Base-by-base conservation (phyloP, 176 grass and related monocot species). In the Oryza longistaminata region DNA sequence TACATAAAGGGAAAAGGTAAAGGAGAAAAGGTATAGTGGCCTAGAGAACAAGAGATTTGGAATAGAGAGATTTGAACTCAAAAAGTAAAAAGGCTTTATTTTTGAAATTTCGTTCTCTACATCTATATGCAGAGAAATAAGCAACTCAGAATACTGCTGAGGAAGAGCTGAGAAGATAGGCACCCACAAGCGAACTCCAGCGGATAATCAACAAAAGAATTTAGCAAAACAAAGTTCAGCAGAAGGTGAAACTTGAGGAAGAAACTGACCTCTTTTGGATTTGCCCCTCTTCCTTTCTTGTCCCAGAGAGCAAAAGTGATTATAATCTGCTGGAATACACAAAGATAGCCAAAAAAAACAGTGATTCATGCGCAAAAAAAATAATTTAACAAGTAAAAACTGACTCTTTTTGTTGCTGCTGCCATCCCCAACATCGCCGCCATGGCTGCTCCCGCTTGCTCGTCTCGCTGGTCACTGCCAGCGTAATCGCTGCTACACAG, bases 221-320 rank as follows among this genome's bases (percentile, higher is more conserved):
- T 44, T 24, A 39, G 9, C 1, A 14, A 2, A 66, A 29, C 1
- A 81, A 25, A 69, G 37, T 24, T n/a, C 12, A 55, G 2, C 13
- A 40, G 45, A 70, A 58, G 19, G 29, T 39, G 6, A 70, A 70
- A 81, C 45, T 82, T 31, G 37, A 73, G 48, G n/a, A 82, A 73
- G 52, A 45, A 45, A 64, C 69, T 64, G 24, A 82, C 69, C 69
- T 29, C 22, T 42, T 21, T 62, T 9, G 71, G 14, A 33, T 24
- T 13, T 33, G 6, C 24, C 16, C 24, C 45, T 52, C 19, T 48
- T 39, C 52, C 66, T 80, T 68, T 33, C 40, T 79, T 79, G 40
- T 46, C 40, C 22, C 13, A 44, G 52, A 66, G 11, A 77, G 33
- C 31, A 7, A 43, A 80, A 66, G 31, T 42, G 16, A n/a, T 42